phyloP scores from a whole-genome alignment of 345 rosid species.

The Psidium friedrichsthalianum region DNA sequence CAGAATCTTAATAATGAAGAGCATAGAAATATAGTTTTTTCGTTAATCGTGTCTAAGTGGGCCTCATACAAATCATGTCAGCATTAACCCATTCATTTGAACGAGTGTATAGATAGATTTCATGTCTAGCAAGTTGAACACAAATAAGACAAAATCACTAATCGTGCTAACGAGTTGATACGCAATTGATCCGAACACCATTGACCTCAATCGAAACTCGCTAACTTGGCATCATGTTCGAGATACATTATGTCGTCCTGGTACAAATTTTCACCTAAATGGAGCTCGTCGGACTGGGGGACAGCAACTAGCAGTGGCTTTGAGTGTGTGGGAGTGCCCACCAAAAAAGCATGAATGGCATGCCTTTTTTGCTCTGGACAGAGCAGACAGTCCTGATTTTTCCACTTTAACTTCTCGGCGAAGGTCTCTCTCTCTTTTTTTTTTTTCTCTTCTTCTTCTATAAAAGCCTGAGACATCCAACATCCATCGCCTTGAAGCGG shows the following conservation, averaged over 20 bases:
- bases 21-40: not conserved
- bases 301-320: not conserved
- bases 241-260: not conserved
- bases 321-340: not conserved
- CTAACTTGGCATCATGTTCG: not conserved
- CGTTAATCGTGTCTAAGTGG: not conserved
- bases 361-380: not conserved
- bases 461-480: not conserved
- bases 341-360: not conserved
- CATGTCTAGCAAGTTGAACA: not conserved
- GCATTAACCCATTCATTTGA: not conserved
- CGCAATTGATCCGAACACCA: not conserved
- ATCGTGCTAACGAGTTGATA: not conserved
- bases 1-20: not conserved
- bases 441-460: no score
- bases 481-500: not conserved
- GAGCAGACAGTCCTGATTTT: not conserved
- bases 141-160: not conserved
- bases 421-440: not conserved
- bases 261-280: no score
- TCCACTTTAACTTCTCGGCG: not conserved
- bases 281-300: no score
- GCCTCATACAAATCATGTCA: not conserved
- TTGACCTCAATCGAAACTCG: not conserved
- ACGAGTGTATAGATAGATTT: not conserved